A percentile compares a stretch with the other conserved stretches of the same genome.
phyloP scores from a whole-genome alignment of 495 filamentous ascomycete genomes.

The Neurospora sp. region DNA sequence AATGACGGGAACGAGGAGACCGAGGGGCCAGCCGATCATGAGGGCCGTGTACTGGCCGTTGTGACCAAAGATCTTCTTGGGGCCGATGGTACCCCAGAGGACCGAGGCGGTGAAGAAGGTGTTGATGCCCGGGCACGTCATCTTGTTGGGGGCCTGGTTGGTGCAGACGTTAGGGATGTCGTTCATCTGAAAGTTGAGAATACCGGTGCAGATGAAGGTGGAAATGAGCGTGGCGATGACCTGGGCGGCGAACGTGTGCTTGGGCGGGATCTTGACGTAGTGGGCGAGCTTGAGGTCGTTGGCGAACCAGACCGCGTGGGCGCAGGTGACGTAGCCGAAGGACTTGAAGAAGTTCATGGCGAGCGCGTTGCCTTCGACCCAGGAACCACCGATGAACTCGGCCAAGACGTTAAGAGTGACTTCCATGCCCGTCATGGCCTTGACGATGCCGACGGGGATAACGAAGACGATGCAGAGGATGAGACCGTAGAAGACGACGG shows the following conservation, averaged over 20 bases:
- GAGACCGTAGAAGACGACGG: slow-evolving; percentile 28
- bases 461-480: slow-evolving; percentile 28
- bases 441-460: slow-evolving; percentile 28
- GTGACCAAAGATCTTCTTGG: slow-evolving; percentile 26
- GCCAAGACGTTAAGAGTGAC: slow-evolving; percentile 28
- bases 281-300: slow-evolving; percentile 33
- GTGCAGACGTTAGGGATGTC: slow-evolving; percentile 28
- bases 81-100: slow-evolving; percentile 32
- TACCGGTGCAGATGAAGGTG: slow-evolving; percentile 22
- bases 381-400: slow-evolving; percentile 31
- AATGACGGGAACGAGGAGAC: slow-evolving; percentile 18
- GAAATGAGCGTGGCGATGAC: slow-evolving; percentile 24
- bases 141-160: slow-evolving; percentile 21
- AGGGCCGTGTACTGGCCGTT: slow-evolving; percentile 26
- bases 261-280: slow-evolving; percentile 32
- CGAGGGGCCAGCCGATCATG: slow-evolving; percentile 26
- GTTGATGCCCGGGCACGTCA: slow-evolving; percentile 28
- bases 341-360: slow-evolving; percentile 35
- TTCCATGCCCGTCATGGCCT: slow-evolving; percentile 30
- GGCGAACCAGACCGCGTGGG: slow-evolving; percentile 23
- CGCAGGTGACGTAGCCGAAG: slow-evolving; percentile 28
- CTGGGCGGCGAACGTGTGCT: slow-evolving; percentile 28
- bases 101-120: slow-evolving; percentile 32
- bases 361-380: slow-evolving; percentile 23
- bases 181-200: slow-evolving; percentile 32